Conservation (phyloP, 805 yeast species). For the Teunomyces lycoperdinae region DNA sequence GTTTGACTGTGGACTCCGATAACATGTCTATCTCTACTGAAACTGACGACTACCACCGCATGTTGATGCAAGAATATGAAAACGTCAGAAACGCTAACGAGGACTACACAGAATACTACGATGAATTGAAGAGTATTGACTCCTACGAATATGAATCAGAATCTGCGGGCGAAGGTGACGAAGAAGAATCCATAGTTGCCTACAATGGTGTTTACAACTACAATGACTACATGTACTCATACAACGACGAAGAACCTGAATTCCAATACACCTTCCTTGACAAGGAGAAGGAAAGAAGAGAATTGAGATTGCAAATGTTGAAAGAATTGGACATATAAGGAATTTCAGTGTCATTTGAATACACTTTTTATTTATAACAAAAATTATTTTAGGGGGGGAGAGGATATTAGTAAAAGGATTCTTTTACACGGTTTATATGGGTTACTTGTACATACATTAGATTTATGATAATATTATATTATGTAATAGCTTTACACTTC, state of each 20-base stretch:
- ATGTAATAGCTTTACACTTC: not conserved
- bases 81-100: conserved; percentile 19
- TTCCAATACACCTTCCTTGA: conserved; percentile 12
- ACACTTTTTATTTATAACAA: not conserved
- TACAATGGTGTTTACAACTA: conserved; percentile 8
- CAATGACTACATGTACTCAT: conserved; percentile 11
- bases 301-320: conserved; percentile 37
- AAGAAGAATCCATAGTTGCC: conserved; percentile 15
- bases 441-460: not conserved
- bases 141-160: conserved; percentile 17
- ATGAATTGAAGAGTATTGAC: conserved; percentile 11
- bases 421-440: not conserved
- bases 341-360: not conserved
- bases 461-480: not conserved
- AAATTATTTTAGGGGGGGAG: no score
- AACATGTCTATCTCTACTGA: not conserved
- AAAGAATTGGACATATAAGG: conserved; percentile 24
- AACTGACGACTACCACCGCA: not conserved
- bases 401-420: not conserved
- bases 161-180: conserved; percentile 18
- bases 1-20: not conserved
- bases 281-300: conserved; percentile 35
- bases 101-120: conserved; percentile 22
- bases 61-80: not conserved
- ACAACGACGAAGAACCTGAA: conserved; percentile 7